A percentile compares a stretch with the other conserved stretches of the same genome.
Evolutionary conservation across 345 rosid genomes (phyloP).

Genomic region (Gossypium australe): DNA sequence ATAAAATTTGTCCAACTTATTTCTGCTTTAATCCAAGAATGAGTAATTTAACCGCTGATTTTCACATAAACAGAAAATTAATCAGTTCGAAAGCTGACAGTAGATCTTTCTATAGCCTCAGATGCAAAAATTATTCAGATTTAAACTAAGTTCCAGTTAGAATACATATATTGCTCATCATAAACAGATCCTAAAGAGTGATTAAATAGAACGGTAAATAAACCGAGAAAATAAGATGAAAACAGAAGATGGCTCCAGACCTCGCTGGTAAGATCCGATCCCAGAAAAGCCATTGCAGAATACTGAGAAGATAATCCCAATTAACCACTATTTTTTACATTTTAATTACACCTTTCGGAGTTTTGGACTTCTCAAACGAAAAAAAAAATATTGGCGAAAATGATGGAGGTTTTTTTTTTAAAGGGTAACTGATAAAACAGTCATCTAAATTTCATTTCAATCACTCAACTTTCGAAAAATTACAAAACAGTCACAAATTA

Average conservation of each 20-base stretch:
- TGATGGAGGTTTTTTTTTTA: no score
- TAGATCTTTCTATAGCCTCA: not conserved
- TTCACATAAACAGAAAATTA: not conserved
- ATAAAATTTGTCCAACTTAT: not conserved
- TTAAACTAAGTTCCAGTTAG: not conserved
- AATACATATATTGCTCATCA: no score
- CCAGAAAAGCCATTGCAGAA: constrained; percentile 13
- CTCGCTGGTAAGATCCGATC: constrained; percentile 3
- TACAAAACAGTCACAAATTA: no score
- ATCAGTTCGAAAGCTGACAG: not conserved
- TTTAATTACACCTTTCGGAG: not conserved
- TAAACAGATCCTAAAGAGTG: not conserved
- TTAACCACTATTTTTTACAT: not conserved
- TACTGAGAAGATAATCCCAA: constrained; percentile 9
- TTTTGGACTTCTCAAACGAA: not conserved
- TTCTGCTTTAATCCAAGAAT: not conserved
- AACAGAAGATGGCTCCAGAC: not conserved
- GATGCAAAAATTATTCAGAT: not conserved
- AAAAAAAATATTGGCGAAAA: not conserved
- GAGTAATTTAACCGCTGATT: not conserved
- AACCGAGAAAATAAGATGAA: not conserved
- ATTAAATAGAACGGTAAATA: not conserved
- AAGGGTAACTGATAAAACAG: no score
- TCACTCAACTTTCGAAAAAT: no score
- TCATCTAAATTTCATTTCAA: no score